These are phyloP conservation scores for Globisporangium abappressorium DNA, from an alignment of 352 stramenopile genomes.

Conservation along the genomic window DNA sequence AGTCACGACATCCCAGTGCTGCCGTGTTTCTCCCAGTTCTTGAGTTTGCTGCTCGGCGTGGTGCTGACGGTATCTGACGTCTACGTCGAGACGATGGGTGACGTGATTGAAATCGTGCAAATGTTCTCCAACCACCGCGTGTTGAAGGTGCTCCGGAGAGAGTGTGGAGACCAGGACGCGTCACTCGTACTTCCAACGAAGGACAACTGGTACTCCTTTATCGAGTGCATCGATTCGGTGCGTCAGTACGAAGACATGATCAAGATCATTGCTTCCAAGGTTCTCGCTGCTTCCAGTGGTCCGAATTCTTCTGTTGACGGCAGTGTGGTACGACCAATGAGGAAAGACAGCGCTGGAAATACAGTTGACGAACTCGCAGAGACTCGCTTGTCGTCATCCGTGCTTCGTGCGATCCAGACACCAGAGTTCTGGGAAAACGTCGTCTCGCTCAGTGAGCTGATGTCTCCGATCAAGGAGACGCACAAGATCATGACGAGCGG, in stretches of 20 bases:
- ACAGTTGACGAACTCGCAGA: conserved; percentile 45
- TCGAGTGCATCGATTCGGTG: conserved; percentile 76
- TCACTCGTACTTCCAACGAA: conserved; percentile 40
- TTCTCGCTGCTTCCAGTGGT: conserved; percentile 26
- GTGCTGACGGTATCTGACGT: conserved; percentile 54
- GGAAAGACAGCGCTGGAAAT: conserved; percentile 48
- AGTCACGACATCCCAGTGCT: conserved; percentile 52
- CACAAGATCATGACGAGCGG: conserved; percentile 57
- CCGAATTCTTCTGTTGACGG: neutral
- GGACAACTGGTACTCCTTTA: conserved; percentile 71
- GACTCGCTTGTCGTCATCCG: conserved; percentile 30
- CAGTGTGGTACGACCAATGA: conserved; percentile 10
- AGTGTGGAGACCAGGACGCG: conserved; percentile 65
- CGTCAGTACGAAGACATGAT: conserved; percentile 83
- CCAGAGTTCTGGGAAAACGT: conserved; percentile 74
- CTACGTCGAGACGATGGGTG: conserved; percentile 52
- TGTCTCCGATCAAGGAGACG: conserved; percentile 77
- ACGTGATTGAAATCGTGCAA: conserved; percentile 66
- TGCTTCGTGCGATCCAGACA: conserved; percentile 59
- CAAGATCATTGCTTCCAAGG: conserved; percentile 73
- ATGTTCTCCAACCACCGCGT: conserved; percentile 59
- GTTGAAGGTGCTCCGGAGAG: conserved; percentile 52
- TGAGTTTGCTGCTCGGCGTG: conserved; percentile 50
- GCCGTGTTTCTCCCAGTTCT: conserved; percentile 56
- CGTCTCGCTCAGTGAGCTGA: conserved; percentile 68